Conservation (phyloP, 139 green algal genomes). For the Chlamydomonas applanata region DNA sequence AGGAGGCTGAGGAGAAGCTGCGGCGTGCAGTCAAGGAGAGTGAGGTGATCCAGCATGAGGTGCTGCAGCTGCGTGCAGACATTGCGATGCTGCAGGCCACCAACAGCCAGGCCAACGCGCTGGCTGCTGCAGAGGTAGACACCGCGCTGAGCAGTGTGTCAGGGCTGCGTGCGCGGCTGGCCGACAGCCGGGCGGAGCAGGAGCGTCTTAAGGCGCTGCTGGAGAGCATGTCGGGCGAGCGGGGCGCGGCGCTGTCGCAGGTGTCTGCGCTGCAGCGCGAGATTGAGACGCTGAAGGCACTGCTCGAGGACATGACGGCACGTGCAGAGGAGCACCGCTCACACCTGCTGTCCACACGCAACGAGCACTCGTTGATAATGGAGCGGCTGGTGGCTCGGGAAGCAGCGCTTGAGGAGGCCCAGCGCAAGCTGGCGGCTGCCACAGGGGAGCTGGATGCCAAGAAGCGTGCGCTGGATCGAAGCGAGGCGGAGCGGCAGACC, state of each 20-base stretch:
- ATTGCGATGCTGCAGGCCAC: slow-evolving; percentile 25
- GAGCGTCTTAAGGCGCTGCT: slow-evolving; percentile 16
- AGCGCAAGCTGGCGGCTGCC: neutral
- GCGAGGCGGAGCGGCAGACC: neutral
- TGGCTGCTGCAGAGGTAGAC: slow-evolving; percentile 26
- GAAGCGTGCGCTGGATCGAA: neutral
- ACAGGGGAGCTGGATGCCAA: neutral
- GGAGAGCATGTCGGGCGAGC: slow-evolving; percentile 22
- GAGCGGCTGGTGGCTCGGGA: neutral
- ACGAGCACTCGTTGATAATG: neutral
- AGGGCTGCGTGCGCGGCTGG: slow-evolving; percentile 24
- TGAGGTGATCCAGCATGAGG: slow-evolving; percentile 30
- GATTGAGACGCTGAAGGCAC: slow-evolving; percentile 50
- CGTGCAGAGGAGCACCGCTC: slow-evolving; percentile 39
- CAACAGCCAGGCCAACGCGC: slow-evolving; percentile 2
- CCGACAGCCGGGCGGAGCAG: slow-evolving; percentile 24
- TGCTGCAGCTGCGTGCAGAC: slow-evolving; percentile 27
- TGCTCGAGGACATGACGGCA: slow-evolving; percentile 56
- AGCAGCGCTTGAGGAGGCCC: slow-evolving; percentile 3
- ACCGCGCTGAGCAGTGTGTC: slow-evolving; percentile 21
- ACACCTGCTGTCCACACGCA: neutral
- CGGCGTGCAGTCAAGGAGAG: slow-evolving; percentile 21
- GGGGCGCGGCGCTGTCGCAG: slow-evolving; percentile 18
- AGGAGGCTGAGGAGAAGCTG: slow-evolving; percentile 31
- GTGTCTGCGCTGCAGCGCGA: slow-evolving; percentile 26